Base-by-base conservation (phyloP, 805 yeast genomes). In the Zygosaccharomyces bisporus region DNA sequence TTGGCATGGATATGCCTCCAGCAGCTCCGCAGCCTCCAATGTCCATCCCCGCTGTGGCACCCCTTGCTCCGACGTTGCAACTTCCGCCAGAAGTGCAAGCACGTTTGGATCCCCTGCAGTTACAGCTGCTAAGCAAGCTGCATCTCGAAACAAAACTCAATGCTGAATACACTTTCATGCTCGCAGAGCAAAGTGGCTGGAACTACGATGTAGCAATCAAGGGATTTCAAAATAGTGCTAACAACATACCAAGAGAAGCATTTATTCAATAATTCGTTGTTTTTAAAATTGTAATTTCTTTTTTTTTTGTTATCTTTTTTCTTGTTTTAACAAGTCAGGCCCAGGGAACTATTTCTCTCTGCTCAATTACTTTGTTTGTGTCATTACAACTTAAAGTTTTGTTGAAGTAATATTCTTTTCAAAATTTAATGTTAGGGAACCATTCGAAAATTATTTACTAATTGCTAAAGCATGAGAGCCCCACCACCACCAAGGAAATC, bases 121-220 rank as follows among this genome's bases (percentile, higher is more conserved):
- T 82, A 50, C 82, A 80, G 45, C 63, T 87, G 4, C 72, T 86
- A 13, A 73, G 76, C 17, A 82, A 76, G 56, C 67, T 91, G 18
- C 77, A 83, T 66, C 62, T 74, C 20, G 86, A 83, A 50, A 90
- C 97, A 0, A 79, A 80, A 39, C 70, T 90, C 53, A 89, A 77
- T 53, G 71, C 85, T n/a, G 85, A 86, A 55, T 90, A 81, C 62
- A 86, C 91, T 0, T 68, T 80, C 20, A 78, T 90, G 85, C 74
- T 93, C 31, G 83, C 89, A 45, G 89, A 88, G 61, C 96, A 89
- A 63, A 87, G 95, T 57, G 75, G 77, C 43, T 90, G 95, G 90
- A 83, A 86, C 63, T 81, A 79, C 54, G 80, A 77, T 20, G 73
- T 70, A 42, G 90, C 96, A 20, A 68, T 79, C 10, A 73, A 73